A percentile compares a stretch with the other conserved stretches of the same genome.
Conservation (phyloP, 805 yeast species). For the Ogataea nonfermentans region DNA sequence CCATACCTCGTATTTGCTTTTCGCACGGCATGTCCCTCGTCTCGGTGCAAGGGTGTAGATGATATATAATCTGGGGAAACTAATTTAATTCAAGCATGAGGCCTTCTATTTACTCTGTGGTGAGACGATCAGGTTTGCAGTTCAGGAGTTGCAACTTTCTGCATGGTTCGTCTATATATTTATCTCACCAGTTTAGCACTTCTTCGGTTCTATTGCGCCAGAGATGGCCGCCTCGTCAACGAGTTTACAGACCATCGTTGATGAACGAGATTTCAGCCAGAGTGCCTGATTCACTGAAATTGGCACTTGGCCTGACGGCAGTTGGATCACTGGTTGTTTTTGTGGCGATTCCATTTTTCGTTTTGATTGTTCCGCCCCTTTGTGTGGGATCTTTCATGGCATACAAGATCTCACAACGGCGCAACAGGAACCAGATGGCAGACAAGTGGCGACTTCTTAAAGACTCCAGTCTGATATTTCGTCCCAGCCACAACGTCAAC, state of each 20-base stretch:
- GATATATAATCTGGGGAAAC: conserved; percentile 3
- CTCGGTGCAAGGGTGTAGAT: conserved; percentile 7
- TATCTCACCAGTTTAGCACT: too few relatives aligned
- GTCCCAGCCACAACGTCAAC: conserved; percentile 16
- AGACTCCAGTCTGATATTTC: conserved; percentile 27
- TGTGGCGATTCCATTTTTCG: conserved; percentile 33
- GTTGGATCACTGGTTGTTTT: conserved; percentile 30
- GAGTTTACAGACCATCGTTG: conserved; percentile 17
- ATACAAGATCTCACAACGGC: conserved; percentile 15
- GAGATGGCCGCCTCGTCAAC: conserved; percentile 26
- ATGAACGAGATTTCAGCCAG: conserved; percentile 19
- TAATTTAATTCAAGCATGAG: too few relatives aligned
- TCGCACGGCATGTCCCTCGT: conserved; percentile 55
- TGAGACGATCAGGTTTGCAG: too few relatives aligned
- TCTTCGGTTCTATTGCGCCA: background rate
- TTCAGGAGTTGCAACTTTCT: too few relatives aligned
- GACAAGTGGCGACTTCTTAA: conserved; percentile 25
- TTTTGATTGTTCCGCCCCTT: conserved; percentile 33
- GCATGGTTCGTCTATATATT: too few relatives aligned
- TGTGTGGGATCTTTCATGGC: conserved; percentile 27
- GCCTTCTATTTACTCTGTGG: too few relatives aligned
- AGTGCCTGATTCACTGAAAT: conserved; percentile 32
- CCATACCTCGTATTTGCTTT: conserved; percentile 91
- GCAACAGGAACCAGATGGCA: conserved; percentile 16
- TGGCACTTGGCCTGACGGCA: conserved; percentile 26